A percentile compares a stretch with the other conserved stretches of the same genome.
These are phyloP conservation scores for Ballota nigra DNA, from an alignment of 257 asterid genomes.

Conservation along the genomic window DNA sequence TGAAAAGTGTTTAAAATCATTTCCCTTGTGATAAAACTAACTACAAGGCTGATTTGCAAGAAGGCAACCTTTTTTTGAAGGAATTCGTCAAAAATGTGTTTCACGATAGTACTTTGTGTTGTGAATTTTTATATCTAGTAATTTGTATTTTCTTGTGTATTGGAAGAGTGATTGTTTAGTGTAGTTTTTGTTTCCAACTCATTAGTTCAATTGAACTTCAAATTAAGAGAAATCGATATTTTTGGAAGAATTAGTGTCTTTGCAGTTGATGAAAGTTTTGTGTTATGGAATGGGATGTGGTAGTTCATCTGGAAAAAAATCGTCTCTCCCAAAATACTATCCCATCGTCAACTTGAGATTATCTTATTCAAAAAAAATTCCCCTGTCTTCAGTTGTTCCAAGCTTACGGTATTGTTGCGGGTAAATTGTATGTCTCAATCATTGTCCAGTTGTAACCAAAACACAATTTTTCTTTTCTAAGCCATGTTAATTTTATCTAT, in stretches of 20 bases:
- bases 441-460: not conserved
- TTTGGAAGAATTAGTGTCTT: slow-evolving; percentile 53
- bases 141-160: slow-evolving; percentile 20
- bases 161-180: slow-evolving; percentile 86
- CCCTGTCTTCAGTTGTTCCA: slow-evolving; percentile 64
- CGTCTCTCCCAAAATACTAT: slow-evolving; percentile 45
- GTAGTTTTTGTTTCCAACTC: slow-evolving; percentile 83
- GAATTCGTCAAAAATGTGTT: slow-evolving; percentile 59
- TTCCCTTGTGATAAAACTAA: slow-evolving; percentile 15
- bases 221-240: slow-evolving; percentile 79
- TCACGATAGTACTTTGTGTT: not conserved
- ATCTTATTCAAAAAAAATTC: slow-evolving; percentile 68
- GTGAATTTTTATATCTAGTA: not conserved
- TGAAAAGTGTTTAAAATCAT: not conserved
- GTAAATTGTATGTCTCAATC: slow-evolving; percentile 29
- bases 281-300: slow-evolving; percentile 41
- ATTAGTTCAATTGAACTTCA: slow-evolving; percentile 87
- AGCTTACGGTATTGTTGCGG: slow-evolving; percentile 94
- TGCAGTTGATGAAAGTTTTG: slow-evolving; percentile 40
- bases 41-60: slow-evolving; percentile 47
- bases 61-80: slow-evolving; percentile 70
- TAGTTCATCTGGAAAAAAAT: slow-evolving; percentile 37
- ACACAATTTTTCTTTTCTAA: not conserved
- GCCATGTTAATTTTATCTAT: not conserved
- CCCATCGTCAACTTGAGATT: slow-evolving; percentile 44